Conservation (phyloP, 2,329 filamentous ascomycete genomes). For the Capronia coronata region DNA sequence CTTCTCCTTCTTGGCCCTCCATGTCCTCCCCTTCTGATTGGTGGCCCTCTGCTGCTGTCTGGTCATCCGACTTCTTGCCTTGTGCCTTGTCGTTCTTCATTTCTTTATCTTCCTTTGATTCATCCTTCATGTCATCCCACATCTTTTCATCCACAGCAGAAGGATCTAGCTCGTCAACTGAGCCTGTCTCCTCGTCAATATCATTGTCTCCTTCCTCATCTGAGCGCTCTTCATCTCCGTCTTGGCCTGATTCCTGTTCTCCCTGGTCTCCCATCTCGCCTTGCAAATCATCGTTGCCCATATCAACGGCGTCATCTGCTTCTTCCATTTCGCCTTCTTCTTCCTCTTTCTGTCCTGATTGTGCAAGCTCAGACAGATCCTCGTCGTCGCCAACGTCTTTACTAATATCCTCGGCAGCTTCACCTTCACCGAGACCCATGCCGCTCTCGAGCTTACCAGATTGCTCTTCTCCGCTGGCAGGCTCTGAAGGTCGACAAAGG, state of each 20-base stretch:
- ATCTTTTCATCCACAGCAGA: slow-evolving; percentile 95
- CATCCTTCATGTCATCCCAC: slow-evolving; percentile 70
- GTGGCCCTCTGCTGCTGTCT: slow-evolving; percentile 54
- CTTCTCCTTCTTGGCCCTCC: slow-evolving; percentile 54
- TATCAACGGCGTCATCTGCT: slow-evolving; percentile 44
- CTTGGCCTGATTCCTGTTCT: slow-evolving; percentile 42
- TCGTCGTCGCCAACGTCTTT: slow-evolving; percentile 94
- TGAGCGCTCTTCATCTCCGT: slow-evolving; percentile 55
- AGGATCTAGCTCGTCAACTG: slow-evolving; percentile 84
- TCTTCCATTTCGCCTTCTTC: slow-evolving; percentile 45
- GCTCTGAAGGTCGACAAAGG: slow-evolving; percentile 85
- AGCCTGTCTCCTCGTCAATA: slow-evolving; percentile 82
- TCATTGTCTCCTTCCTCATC: slow-evolving; percentile 59
- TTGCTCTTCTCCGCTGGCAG: slow-evolving; percentile 62
- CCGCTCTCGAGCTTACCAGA: slow-evolving; percentile 80
- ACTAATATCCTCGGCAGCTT: slow-evolving; percentile 94
- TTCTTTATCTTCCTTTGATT: slow-evolving; percentile 56
- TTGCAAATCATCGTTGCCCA: slow-evolving; percentile 81
- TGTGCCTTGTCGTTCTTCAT: slow-evolving; percentile 67
- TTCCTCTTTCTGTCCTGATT: slow-evolving; percentile 58
- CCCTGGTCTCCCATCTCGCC: slow-evolving; percentile 65
- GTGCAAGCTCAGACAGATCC: slow-evolving; percentile 82
- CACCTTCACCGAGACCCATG: slow-evolving; percentile 88
- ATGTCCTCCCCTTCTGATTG: slow-evolving; percentile 47
- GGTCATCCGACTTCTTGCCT: slow-evolving; percentile 51